Percentiles rank a stretch among this genome's conserved stretches.
These are phyloP conservation scores for Bipolaris victoriae DNA, from an alignment of 2,329 filamentous ascomycete species.

Conservation along the genomic window DNA sequence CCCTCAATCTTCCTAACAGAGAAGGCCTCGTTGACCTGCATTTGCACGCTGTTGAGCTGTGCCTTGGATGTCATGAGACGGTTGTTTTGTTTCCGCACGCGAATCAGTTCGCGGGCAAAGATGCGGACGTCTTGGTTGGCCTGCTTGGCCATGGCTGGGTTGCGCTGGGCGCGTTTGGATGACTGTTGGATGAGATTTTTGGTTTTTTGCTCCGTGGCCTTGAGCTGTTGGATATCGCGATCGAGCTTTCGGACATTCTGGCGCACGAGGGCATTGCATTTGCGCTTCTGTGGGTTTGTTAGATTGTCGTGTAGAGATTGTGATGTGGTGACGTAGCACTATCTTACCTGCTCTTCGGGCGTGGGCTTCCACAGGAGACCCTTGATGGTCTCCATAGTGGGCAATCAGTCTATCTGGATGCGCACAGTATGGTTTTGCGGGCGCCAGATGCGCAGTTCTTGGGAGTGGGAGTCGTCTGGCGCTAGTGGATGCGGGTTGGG, in stretches of 20 bases:
- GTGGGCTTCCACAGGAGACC: constrained; percentile 90
- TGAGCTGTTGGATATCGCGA: constrained; percentile 83
- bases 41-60: constrained; percentile 88
- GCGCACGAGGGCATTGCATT: constrained; percentile 91
- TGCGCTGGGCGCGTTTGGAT: constrained; percentile 78
- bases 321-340: not conserved
- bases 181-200: constrained; percentile 84
- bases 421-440: not conserved
- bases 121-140: constrained; percentile 82
- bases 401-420: not conserved
- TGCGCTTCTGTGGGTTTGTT: constrained; percentile 71
- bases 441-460: not conserved
- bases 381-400: constrained; percentile 81
- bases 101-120: constrained; percentile 87
- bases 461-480: not conserved
- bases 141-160: constrained; percentile 78
- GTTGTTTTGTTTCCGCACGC: constrained; percentile 74
- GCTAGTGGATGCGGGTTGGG: constrained; percentile 5
- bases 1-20: constrained; percentile 95
- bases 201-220: constrained; percentile 73
- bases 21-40: constrained; percentile 98
- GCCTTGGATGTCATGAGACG: constrained; percentile 87
- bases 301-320: constrained; percentile 9
- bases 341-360: constrained; percentile 83
- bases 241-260: constrained; percentile 92